These are phyloP conservation scores for Apiotrichum brassicae DNA, from an alignment of 1,284 basidiomycete genomes.

Conservation along the genomic window DNA sequence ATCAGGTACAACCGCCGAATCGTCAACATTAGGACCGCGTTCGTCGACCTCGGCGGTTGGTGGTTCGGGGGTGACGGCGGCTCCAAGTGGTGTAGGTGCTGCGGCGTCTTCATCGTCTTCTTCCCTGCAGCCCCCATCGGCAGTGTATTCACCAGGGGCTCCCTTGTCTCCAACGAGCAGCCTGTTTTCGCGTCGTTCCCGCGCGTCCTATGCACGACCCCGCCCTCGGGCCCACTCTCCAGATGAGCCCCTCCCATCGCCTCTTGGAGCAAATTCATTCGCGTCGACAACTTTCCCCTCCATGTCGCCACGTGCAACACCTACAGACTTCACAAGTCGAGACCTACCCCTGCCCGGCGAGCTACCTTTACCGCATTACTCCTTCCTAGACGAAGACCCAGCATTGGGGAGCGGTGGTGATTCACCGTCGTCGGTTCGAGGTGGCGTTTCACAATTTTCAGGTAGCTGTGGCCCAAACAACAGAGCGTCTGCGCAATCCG, in stretches of 20 bases:
- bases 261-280: not conserved
- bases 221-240: not conserved
- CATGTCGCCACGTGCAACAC: not conserved
- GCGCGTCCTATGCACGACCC: not conserved
- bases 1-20: not conserved
- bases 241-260: not conserved
- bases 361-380: not conserved
- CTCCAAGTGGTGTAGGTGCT: not conserved
- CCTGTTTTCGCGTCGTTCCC: not conserved
- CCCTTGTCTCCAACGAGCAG: not conserved
- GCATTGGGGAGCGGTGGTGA: not conserved
- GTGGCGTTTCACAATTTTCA: not conserved
- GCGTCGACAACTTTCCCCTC: not conserved
- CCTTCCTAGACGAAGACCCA: conserved; percentile 2
- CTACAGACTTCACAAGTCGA: not conserved
- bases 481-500: not conserved
- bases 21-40: not conserved
- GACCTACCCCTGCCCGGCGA: not conserved
- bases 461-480: not conserved
- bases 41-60: not conserved
- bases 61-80: not conserved
- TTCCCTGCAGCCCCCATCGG: not conserved
- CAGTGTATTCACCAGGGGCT: not conserved
- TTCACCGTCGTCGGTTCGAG: not conserved
- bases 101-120: not conserved